Evolutionary conservation across 768 basidiomycete species (phyloP).

Genomic region (Agaricus subrufescens): DNA sequence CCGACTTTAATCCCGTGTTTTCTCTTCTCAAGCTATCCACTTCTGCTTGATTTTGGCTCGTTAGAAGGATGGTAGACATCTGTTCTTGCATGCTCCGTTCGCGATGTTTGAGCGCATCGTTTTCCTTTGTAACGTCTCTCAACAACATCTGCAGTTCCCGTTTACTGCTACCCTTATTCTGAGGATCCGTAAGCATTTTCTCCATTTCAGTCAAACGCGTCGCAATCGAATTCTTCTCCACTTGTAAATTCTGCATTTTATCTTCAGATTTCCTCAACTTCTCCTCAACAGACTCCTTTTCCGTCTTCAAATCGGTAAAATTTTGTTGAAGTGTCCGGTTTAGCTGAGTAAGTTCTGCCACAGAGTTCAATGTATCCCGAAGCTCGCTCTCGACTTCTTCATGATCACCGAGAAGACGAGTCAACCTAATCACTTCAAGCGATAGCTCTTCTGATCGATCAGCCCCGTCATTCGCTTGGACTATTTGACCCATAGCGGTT

Average conservation of each 20-base stretch:
- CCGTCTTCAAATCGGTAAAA: conserved; percentile 16
- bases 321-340: conserved; percentile 19
- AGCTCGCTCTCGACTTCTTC: conserved; percentile 27
- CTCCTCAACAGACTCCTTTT: conserved; percentile 17
- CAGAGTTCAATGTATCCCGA: conserved; percentile 21
- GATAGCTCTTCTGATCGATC: conserved; percentile 21
- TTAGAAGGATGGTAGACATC: conserved; percentile 30
- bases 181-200: conserved; percentile 23
- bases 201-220: conserved; percentile 27
- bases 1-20: conserved; percentile 26
- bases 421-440: conserved; percentile 22
- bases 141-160: conserved; percentile 32
- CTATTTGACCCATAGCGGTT: conserved; percentile 21
- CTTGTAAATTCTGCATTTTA: conserved; percentile 19
- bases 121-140: conserved; percentile 35
- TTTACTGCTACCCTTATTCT: conserved; percentile 19
- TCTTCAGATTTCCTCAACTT: conserved; percentile 20
- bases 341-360: conserved; percentile 20
- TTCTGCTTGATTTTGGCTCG: conserved; percentile 23
- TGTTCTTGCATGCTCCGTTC: conserved; percentile 31
- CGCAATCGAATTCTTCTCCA: conserved; percentile 25
- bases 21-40: conserved; percentile 27
- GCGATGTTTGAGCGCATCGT: conserved; percentile 30
- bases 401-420: conserved; percentile 20
- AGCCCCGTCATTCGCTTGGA: conserved; percentile 19